Evolutionary conservation across 352 stramenopile species (phyloP).

Genomic region (Phytopythium kandeliae): DNA sequence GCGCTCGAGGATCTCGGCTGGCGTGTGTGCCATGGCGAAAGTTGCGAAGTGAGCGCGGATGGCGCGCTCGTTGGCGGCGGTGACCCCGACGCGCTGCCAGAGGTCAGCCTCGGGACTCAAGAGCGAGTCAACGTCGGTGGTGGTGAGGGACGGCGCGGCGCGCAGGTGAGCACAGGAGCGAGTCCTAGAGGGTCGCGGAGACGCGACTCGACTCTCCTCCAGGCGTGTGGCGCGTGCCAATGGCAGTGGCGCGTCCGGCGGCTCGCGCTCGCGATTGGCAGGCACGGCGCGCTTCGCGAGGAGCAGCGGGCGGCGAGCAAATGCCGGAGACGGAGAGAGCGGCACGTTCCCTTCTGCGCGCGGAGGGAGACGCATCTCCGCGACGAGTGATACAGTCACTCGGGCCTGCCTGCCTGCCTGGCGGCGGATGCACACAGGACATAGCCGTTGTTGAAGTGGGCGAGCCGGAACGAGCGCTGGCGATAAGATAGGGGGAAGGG

Average conservation of each 20-base stretch:
- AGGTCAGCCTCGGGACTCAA: too few species aligned
- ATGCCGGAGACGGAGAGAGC: background rate
- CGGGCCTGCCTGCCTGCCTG: too few species aligned
- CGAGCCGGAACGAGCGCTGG: too few species aligned
- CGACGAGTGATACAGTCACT: background rate
- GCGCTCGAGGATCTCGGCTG: slow-evolving; percentile 2
- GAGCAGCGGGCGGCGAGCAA: background rate
- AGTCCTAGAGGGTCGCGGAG: too few species aligned
- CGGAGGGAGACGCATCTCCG: background rate
- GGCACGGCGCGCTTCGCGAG: too few species aligned
- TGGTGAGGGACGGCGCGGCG: too few species aligned
- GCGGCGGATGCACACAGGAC: background rate
- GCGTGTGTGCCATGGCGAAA: background rate
- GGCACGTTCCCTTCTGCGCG: too few species aligned
- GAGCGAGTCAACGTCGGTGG: background rate
- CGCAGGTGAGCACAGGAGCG: too few species aligned
- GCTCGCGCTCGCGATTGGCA: background rate
- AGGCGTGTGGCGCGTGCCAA: background rate
- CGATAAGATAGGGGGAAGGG: too few species aligned
- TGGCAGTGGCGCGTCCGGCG: background rate
- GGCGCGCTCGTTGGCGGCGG: too few species aligned
- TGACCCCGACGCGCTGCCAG: background rate
- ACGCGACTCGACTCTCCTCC: too few species aligned
- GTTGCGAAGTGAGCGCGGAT: background rate
- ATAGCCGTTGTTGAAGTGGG: background rate